Evolutionary conservation across 345 rosid species (phyloP).

Genomic region (Brassica incana): DNA sequence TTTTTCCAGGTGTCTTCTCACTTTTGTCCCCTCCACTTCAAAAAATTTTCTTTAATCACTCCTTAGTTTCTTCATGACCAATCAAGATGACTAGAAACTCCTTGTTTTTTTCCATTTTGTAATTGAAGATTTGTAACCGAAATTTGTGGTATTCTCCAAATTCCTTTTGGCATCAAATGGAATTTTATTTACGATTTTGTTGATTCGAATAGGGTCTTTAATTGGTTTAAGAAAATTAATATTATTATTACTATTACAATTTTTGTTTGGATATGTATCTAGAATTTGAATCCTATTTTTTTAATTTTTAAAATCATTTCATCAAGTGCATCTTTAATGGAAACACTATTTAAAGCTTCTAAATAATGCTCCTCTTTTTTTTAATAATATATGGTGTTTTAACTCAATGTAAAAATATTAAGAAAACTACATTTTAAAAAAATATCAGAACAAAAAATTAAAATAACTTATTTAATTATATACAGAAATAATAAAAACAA

Average conservation of each 20-base stretch:
- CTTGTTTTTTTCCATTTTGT: not conserved
- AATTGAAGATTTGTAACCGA: not conserved
- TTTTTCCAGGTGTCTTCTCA: conserved; percentile 40
- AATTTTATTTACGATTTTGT: not conserved
- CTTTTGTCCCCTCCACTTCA: conserved; percentile 29
- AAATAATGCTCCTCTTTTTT: no score
- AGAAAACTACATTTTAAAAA: no score
- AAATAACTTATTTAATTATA: no score
- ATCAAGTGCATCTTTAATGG: not conserved
- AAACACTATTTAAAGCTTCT: no score
- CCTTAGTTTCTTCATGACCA: not conserved
- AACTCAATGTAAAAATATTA: no score
- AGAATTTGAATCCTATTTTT: not conserved
- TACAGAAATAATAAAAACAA: no score
- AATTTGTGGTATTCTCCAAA: not conserved
- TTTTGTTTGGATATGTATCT: not conserved
- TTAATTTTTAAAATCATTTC: not conserved
- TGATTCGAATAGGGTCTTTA: not conserved
- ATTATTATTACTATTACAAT: no score
- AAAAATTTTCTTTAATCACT: not conserved
- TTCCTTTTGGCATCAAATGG: not conserved
- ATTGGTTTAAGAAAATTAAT: no score
- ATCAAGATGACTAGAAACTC: not conserved
- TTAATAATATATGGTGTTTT: no score
- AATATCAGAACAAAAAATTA: no score